Conservation (phyloP, 768 basidiomycete species). For the Termitomyces sp. region DNA sequence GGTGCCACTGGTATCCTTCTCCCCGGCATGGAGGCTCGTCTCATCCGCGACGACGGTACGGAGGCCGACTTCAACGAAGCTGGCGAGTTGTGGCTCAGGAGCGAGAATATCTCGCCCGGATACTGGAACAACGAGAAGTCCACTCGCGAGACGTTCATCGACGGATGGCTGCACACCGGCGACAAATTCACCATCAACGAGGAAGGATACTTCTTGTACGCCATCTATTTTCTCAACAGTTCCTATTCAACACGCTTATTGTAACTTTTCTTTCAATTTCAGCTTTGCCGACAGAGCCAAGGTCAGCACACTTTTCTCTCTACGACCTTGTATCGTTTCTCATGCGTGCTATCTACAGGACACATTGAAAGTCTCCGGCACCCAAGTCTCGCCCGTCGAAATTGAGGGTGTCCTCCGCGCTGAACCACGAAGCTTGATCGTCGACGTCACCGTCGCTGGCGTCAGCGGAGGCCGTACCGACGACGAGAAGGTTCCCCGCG, state of each 20-base stretch:
- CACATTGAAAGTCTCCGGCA: slow-evolving; percentile 75
- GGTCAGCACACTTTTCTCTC: slow-evolving; percentile 30
- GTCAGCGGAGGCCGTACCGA: slow-evolving; percentile 66
- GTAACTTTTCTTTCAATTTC: not conserved
- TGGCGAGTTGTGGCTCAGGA: slow-evolving; percentile 60
- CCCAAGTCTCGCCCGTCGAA: slow-evolving; percentile 78
- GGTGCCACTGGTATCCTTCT: slow-evolving; percentile 56
- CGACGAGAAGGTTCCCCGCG: slow-evolving; percentile 73
- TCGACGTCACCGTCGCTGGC: slow-evolving; percentile 69
- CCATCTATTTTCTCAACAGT: slow-evolving; percentile 1
- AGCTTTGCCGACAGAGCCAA: slow-evolving; percentile 80
- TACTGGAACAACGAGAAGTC: slow-evolving; percentile 74
- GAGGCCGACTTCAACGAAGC: slow-evolving; percentile 51
- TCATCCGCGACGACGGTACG: slow-evolving; percentile 50
- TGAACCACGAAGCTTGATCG: slow-evolving; percentile 59
- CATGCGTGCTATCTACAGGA: slow-evolving; percentile 39
- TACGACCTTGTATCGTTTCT: not conserved
- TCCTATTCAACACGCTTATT: not conserved
- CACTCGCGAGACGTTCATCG: slow-evolving; percentile 60
- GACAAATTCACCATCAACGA: slow-evolving; percentile 63
- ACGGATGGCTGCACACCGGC: slow-evolving; percentile 76
- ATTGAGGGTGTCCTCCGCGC: slow-evolving; percentile 64
- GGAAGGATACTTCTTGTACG: slow-evolving; percentile 65
- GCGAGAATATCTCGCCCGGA: slow-evolving; percentile 55
- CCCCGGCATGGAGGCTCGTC: slow-evolving; percentile 53